Conservation (phyloP, 306 rosid genomes). For the Cucumis melo region DNA sequence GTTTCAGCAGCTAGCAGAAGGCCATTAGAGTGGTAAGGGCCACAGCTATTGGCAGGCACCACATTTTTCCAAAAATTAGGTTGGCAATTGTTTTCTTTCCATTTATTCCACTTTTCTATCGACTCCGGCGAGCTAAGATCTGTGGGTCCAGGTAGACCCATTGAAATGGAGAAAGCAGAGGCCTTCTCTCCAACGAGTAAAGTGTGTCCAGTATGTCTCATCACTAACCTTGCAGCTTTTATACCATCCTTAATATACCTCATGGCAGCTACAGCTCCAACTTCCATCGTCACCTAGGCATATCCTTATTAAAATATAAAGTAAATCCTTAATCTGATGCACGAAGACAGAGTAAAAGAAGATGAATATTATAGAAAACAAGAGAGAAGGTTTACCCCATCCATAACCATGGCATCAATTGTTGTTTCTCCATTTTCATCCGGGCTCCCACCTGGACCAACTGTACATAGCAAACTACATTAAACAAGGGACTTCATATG, state of each 20-base stretch:
- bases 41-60: constrained; percentile 40
- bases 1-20: constrained; percentile 14
- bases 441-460: constrained; percentile 98
- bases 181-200: constrained; percentile 90
- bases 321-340: constrained; percentile 15
- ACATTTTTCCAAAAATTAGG: constrained; percentile 84
- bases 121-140: constrained; percentile 80
- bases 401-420: constrained; percentile 84
- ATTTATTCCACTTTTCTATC: constrained; percentile 51
- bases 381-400: constrained; percentile 47
- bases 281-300: constrained; percentile 87
- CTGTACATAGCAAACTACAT: constrained; percentile 22
- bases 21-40: constrained; percentile 50
- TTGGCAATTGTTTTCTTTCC: constrained; percentile 65
- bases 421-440: constrained; percentile 96
- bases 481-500: not conserved
- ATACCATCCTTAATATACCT: constrained; percentile 83
- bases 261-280: constrained; percentile 95
- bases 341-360: not conserved
- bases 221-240: constrained; percentile 76
- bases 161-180: constrained; percentile 66
- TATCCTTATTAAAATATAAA: constrained; percentile 42
- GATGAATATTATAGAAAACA: not conserved
- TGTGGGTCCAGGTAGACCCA: constrained; percentile 91
- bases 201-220: constrained; percentile 68